These are phyloP conservation scores for Nadsonia fulvescens DNA, from an alignment of 805 yeast genomes.

Conservation along the genomic window DNA sequence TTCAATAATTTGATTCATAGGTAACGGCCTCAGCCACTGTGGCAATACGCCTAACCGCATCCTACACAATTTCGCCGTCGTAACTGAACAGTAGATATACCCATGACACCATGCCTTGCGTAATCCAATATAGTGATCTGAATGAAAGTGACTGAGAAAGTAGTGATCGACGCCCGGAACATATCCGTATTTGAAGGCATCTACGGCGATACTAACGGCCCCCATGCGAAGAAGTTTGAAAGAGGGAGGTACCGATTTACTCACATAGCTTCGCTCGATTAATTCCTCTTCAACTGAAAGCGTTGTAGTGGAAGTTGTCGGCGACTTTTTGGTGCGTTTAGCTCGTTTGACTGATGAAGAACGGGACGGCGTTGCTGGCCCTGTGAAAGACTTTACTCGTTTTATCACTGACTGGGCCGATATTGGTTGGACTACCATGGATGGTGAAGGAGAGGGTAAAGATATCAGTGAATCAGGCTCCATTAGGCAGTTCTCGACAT, in stretches of 20 bases:
- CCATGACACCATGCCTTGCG: constrained; percentile 62
- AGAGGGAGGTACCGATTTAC: constrained; percentile 14
- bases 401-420: constrained; percentile 1
- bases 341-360: background rate
- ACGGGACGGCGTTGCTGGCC: background rate
- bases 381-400: background rate
- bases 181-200: constrained; percentile 21
- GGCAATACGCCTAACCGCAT: constrained; percentile 37
- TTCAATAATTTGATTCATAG: constrained; percentile 24
- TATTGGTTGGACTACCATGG: constrained; percentile 1
- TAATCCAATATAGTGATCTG: constrained; percentile 88
- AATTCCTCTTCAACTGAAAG: background rate
- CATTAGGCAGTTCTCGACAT: constrained; percentile 15
- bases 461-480: background rate
- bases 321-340: background rate
- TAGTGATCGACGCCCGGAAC: constrained; percentile 16
- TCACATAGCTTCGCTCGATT: too few species aligned
- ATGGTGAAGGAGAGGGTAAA: background rate
- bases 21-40: constrained; percentile 23
- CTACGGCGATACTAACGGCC: constrained; percentile 18
- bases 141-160: constrained; percentile 53
- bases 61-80: constrained; percentile 42
- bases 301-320: background rate
- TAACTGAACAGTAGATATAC: constrained; percentile 49
- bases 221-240: constrained; percentile 18